Conservation (phyloP, 2,329 filamentous ascomycete genomes). For the Aspergillus niger region DNA sequence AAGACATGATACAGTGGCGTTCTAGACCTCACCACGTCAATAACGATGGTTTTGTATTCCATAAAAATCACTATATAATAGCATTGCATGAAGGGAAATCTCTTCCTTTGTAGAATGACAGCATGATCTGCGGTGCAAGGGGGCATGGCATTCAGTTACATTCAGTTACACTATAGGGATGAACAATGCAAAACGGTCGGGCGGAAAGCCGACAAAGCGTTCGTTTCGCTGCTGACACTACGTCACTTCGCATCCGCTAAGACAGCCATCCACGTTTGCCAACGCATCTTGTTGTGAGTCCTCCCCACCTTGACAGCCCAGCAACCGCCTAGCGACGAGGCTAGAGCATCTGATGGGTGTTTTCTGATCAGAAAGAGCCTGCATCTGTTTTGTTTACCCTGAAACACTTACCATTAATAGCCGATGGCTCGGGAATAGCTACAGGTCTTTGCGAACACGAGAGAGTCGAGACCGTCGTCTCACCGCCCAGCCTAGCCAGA, state of each 20-base stretch:
- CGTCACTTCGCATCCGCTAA: constrained; percentile 25
- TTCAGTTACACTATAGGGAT: neutral
- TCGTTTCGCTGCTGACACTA: constrained; percentile 15
- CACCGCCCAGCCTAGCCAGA: constrained; percentile 20
- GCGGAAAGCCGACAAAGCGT: constrained; percentile 10
- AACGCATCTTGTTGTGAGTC: constrained; percentile 24
- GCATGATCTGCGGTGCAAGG: neutral
- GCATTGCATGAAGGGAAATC: too few relatives aligned
- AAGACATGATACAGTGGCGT: neutral
- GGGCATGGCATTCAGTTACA: neutral
- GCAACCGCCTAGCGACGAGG: constrained; percentile 10
- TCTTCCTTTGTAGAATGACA: neutral
- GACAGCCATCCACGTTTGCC: constrained; percentile 19
- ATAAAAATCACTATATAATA: too few relatives aligned
- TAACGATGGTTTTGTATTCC: neutral
- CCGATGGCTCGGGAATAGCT: constrained; percentile 13
- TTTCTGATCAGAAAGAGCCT: neutral
- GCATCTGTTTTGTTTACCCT: constrained; percentile 1
- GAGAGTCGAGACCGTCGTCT: constrained; percentile 10
- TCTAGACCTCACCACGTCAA: neutral
- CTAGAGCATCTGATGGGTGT: constrained; percentile 9
- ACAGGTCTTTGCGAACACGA: constrained; percentile 10
- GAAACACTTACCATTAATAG: neutral
- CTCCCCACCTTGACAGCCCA: constrained; percentile 22
- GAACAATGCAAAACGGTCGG: neutral